A percentile compares a stretch with the other conserved stretches of the same genome.
phyloP scores from a whole-genome alignment of 2,329 filamentous ascomycete genomes.

The Colletotrichum salicis region DNA sequence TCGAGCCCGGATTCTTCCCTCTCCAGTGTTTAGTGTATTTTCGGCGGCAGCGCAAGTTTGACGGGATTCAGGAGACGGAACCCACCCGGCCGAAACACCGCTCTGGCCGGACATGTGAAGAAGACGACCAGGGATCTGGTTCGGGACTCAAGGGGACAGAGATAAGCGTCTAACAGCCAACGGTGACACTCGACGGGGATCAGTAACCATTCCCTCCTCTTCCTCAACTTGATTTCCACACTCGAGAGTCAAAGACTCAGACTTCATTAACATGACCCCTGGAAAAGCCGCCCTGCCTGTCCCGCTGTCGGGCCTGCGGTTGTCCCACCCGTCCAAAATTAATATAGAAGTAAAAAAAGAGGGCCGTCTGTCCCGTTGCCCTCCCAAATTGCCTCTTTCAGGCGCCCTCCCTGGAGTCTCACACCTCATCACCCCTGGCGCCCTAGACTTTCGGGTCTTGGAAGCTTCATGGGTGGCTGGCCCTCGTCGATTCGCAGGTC shows the following conservation, averaged over 20 bases:
- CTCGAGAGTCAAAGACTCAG: not conserved
- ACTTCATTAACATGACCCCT: not conserved
- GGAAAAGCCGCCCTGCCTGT: not conserved
- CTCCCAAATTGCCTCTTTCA: conserved; percentile 10
- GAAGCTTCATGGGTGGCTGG: not conserved
- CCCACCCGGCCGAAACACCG: conserved; percentile 30
- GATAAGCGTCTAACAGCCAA: conserved; percentile 1
- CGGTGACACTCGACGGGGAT: not conserved
- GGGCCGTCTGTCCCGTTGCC: conserved; percentile 6
- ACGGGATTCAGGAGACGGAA: conserved; percentile 22
- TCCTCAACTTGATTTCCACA: not conserved
- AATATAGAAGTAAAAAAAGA: conserved; percentile 31
- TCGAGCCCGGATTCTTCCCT: not conserved
- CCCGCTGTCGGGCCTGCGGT: conserved; percentile 16
- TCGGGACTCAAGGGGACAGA: not conserved
- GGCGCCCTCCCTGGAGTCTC: not conserved
- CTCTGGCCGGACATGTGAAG: conserved; percentile 30
- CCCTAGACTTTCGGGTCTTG: not conserved
- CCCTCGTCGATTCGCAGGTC: not conserved
- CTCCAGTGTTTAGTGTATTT: not conserved
- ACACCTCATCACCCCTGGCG: not conserved
- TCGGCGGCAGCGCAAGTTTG: not conserved
- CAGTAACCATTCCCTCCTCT: not conserved
- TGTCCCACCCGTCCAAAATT: conserved; percentile 26
- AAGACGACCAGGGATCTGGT: conserved; percentile 2